These are phyloP conservation scores for Didymella arachidicola DNA, from an alignment of 2,329 filamentous ascomycete genomes.

Conservation along the genomic window DNA sequence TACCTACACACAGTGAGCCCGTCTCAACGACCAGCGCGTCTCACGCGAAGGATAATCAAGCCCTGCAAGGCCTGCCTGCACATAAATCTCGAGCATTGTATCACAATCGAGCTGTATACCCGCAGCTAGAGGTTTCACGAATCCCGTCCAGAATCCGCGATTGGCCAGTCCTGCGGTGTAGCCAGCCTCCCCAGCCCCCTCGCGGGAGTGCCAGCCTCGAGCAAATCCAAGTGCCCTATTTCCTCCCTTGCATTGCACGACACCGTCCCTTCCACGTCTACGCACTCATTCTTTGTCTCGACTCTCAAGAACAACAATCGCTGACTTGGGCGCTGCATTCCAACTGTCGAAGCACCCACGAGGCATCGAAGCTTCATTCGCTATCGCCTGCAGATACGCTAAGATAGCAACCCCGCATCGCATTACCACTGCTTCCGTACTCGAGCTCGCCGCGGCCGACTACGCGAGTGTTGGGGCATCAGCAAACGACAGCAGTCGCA, in stretches of 20 bases:
- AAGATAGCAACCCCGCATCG: constrained; percentile 23
- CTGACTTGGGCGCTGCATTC: constrained; percentile 17
- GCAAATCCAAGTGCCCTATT: constrained; percentile 43
- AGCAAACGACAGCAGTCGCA: background rate
- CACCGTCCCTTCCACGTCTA: constrained; percentile 16
- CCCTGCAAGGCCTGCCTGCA: background rate
- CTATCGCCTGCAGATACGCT: constrained; percentile 22
- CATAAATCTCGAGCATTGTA: constrained; percentile 3
- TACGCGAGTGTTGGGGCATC: background rate
- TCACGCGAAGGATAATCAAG: background rate
- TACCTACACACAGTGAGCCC: constrained; percentile 4
- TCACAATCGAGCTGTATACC: background rate
- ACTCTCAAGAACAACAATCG: constrained; percentile 23
- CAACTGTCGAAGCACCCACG: constrained; percentile 17
- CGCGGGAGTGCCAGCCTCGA: constrained; percentile 32
- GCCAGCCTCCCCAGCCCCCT: constrained; percentile 26
- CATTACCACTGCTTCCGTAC: constrained; percentile 10
- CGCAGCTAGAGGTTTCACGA: constrained; percentile 6
- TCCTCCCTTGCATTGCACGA: constrained; percentile 34
- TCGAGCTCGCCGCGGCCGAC: constrained; percentile 7
- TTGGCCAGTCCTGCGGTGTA: constrained; percentile 8
- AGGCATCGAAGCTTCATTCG: constrained; percentile 14
- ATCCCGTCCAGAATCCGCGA: background rate
- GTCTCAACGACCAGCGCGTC: background rate
- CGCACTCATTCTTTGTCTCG: constrained; percentile 18